Base-by-base conservation (phyloP, 257 asterid species). In the Lantana camara region DNA sequence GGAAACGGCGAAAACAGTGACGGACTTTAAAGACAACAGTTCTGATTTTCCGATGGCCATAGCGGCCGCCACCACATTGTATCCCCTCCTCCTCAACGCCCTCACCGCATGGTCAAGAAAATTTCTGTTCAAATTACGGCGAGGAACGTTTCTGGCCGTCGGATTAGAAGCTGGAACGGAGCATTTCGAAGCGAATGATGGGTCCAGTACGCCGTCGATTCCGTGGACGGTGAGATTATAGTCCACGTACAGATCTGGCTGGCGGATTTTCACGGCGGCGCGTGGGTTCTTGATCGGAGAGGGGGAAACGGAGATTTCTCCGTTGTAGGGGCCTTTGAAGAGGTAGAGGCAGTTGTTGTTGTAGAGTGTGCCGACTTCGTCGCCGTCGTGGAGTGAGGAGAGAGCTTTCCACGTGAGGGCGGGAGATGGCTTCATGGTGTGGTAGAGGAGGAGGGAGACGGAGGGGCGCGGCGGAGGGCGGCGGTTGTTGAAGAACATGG, bases 161-260 rank as follows among this genome's bases (percentile, higher is more conserved):
- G 73, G 77, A 24, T 47, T 69, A 16, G 50, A 56, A 10, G 37
- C 14, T 3, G 73, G 66, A 17, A 29, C 29, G 20, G 82, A 74
- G 60, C 96, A 88, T 63, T 74, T 71, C 0, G 63, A 24, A 0
- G 91, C 86, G 59, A 71, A 64, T 0, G 80, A 37, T 0, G 89
- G 88, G 69, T 88, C 89, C 68, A 85, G 55, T 9, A 78, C 83
- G 17, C 83, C 76, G 67, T 88, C 89, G 27, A 88, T 74, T n/a
- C 96, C 94, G 27, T 88, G 96, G 48, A 88, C 78, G 57, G 70
- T 64, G 38, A 88, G 76, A 37, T 68, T 61, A 9, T 79, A 82
- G 62, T 83, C 94, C n/a, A 73, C 81, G 83, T 81, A 85, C 11
- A 88, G 73, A 71, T 85, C 89, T 0, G 89, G 95, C 54, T 81